Percentiles rank a stretch among this genome's conserved stretches.
These are phyloP conservation scores for Picea sitchensis DNA, from an alignment of 75 land plant genomes.

Conservation along the genomic window DNA sequence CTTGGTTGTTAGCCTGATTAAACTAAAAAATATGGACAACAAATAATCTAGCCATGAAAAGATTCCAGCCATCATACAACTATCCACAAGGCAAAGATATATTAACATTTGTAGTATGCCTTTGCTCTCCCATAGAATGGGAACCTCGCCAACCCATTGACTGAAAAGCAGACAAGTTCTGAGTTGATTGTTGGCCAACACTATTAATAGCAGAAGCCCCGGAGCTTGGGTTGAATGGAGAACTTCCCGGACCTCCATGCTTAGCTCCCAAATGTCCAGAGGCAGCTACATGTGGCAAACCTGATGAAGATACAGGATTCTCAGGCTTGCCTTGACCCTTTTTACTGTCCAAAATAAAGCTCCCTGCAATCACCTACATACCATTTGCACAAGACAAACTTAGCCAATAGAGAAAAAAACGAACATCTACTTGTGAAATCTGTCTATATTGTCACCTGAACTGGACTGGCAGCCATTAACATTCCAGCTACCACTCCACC, in stretches of 20 bases:
- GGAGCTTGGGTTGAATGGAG: neutral
- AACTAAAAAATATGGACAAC: constrained; percentile 2
- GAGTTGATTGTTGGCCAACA: constrained; percentile 5
- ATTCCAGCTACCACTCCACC: constrained; percentile 73
- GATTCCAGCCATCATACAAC: constrained; percentile 1
- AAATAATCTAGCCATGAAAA: constrained; percentile 6
- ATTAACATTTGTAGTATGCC: constrained; percentile 6
- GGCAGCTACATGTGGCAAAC: constrained; percentile 22
- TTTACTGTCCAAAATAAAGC: constrained; percentile 69
- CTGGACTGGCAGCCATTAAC: constrained; percentile 64
- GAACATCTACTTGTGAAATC: neutral
- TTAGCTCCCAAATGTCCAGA: constrained; percentile 21
- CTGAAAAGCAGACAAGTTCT: neutral
- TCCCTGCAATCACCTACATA: constrained; percentile 75
- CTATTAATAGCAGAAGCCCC: neutral
- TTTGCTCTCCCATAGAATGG: neutral
- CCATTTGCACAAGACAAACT: neutral
- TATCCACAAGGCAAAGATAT: neutral
- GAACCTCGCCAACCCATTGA: constrained; percentile 4
- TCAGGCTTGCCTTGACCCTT: constrained; percentile 33
- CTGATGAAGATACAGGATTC: constrained; percentile 19
- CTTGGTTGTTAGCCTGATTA: constrained; percentile 1
- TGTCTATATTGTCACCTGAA: constrained; percentile 42
- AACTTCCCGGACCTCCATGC: neutral
- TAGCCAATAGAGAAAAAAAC: neutral